phyloP scores from a whole-genome alignment of 768 basidiomycete species.

The Dioszegia crocea region DNA sequence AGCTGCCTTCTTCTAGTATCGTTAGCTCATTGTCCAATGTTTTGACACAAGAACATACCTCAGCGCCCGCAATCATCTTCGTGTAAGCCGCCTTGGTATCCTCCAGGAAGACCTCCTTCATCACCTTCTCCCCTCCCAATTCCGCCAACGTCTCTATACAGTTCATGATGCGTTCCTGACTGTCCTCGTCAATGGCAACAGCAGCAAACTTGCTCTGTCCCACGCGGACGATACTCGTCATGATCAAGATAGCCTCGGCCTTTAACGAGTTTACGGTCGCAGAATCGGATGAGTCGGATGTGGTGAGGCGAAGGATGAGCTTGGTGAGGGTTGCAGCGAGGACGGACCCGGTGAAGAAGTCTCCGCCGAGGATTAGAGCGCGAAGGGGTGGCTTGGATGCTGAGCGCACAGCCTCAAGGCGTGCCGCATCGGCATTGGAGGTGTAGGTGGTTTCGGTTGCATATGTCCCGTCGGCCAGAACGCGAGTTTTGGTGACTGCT shows the following conservation, averaged over 20 bases:
- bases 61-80: slow-evolving; percentile 92
- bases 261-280: slow-evolving; percentile 67
- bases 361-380: slow-evolving; percentile 87
- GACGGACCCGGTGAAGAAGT: slow-evolving; percentile 93
- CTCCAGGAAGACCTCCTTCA: slow-evolving; percentile 57
- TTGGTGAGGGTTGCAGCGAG: slow-evolving; percentile 88
- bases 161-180: slow-evolving; percentile 89
- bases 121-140: slow-evolving; percentile 60
- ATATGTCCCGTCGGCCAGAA: slow-evolving; percentile 94
- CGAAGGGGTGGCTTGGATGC: slow-evolving; percentile 86
- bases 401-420: slow-evolving; percentile 75
- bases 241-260: slow-evolving; percentile 96
- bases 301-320: slow-evolving; percentile 68
- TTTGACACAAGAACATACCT: slow-evolving; percentile 65
- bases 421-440: slow-evolving; percentile 56
- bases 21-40: slow-evolving; percentile 16
- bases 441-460: slow-evolving; percentile 90
- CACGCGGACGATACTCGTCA: slow-evolving; percentile 94
- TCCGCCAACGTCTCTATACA: slow-evolving; percentile 92
- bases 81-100: slow-evolving; percentile 89
- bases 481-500: slow-evolving; percentile 59
- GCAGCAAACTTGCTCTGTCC: slow-evolving; percentile 94
- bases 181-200: slow-evolving; percentile 96
- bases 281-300: slow-evolving; percentile 55
- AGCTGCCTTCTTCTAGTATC: slow-evolving; percentile 69